Evolutionary conservation across 2,329 filamentous ascomycete species (phyloP), one percentile per base, ranked within the genome.

Genomic region (Spiromastix sp.): DNA sequence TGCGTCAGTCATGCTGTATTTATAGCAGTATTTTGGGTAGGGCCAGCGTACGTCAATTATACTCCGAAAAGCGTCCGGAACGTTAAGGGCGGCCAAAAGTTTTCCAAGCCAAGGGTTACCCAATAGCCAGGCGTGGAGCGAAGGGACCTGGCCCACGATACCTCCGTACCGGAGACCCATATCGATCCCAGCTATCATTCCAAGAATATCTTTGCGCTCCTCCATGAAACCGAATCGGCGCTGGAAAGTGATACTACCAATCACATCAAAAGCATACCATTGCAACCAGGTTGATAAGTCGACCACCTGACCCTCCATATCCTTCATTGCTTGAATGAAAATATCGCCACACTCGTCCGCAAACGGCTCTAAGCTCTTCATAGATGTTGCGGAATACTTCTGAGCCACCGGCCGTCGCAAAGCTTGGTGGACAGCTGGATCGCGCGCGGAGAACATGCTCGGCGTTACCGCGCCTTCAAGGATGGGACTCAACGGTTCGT

Each of bases 171-270:
- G 32, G 37, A 42, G 36, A 15, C 36, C n/a, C 17, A 25, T 22
- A 13, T 42, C 39, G 9, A 42, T 39, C 3, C 15, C 35, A 10
- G 32, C 21, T 7, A 41, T 39, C 10, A 42, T 37, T 24, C 35
- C 39, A 13, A 84, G 80, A 9, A 87, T 74, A 42, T 87, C 83
- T 50, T 78, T 69, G 33, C 84, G 79, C 51, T 72, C 70, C 55
- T 87, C 81, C 2, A 87, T 60, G 44, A 86, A 87, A 0, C 82
- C 83, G 38, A 85, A 71, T 0, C 79, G 68, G 53, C 83, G 83
- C 53, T 74, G 77, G 59, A 83, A 86, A 0, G 81, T 85, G 48
- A 86, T 72, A 42, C 83, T 77, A 4, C 81, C 81, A 42, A 85
- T 85, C 10, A 85, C 81, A 50, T 87, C 82, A 48, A 32, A 32